These are phyloP conservation scores for Hygrocybe coccinea DNA, from an alignment of 768 basidiomycete species.

Conservation along the genomic window DNA sequence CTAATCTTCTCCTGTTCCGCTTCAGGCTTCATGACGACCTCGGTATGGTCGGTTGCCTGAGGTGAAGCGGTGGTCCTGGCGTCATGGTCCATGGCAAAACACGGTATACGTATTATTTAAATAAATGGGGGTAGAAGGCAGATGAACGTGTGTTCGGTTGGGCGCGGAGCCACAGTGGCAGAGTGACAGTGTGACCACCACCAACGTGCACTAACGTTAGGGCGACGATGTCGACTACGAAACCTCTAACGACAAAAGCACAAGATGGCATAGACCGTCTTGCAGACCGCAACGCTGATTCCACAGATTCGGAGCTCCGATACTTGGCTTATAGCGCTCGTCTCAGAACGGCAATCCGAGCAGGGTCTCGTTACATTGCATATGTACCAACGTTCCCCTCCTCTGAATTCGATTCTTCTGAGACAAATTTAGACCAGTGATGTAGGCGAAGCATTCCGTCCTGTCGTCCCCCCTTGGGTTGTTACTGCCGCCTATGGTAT, in stretches of 20 bases:
- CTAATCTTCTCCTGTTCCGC: slow-evolving; percentile 68
- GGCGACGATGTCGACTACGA: slow-evolving; percentile 27
- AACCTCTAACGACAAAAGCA: slow-evolving; percentile 34
- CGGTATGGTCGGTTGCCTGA: background rate
- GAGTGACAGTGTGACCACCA: slow-evolving; percentile 5
- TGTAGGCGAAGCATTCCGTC: slow-evolving; percentile 78
- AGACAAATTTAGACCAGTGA: slow-evolving; percentile 59
- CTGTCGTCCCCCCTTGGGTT: slow-evolving; percentile 64
- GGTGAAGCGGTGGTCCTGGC: slow-evolving; percentile 1
- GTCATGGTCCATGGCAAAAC: slow-evolving; percentile 12
- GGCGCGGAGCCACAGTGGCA: background rate
- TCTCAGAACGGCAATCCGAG: slow-evolving; percentile 68
- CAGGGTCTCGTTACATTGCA: slow-evolving; percentile 67
- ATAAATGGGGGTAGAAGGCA: background rate
- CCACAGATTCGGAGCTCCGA: slow-evolving; percentile 61
- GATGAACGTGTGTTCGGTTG: background rate
- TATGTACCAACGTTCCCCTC: slow-evolving; percentile 48
- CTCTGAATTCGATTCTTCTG: slow-evolving; percentile 13
- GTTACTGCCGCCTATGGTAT: slow-evolving; percentile 78
- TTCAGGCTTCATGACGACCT: slow-evolving; percentile 3
- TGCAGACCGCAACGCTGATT: slow-evolving; percentile 59
- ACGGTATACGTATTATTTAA: background rate
- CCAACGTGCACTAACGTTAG: slow-evolving; percentile 5
- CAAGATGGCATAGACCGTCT: slow-evolving; percentile 51
- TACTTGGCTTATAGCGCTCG: slow-evolving; percentile 78